These are phyloP conservation scores for Talaromyces liani DNA, from an alignment of 495 filamentous ascomycete species.

Conservation along the genomic window DNA sequence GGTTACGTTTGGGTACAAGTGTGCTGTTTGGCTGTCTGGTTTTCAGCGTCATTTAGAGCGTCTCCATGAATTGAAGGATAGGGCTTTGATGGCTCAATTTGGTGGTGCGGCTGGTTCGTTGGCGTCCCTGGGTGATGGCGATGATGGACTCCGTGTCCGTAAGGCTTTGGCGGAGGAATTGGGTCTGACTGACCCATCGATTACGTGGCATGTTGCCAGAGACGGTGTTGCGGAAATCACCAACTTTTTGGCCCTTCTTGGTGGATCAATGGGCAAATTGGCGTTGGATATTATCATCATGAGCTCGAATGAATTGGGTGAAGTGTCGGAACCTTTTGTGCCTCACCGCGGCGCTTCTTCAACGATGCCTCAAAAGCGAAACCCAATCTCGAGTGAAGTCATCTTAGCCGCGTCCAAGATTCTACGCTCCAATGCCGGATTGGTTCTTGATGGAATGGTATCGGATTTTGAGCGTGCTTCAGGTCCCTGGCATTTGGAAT, in stretches of 20 bases:
- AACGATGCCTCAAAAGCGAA: constrained; percentile 51
- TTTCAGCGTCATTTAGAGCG: constrained; percentile 36
- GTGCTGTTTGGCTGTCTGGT: constrained; percentile 35
- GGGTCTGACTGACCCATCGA: constrained; percentile 30
- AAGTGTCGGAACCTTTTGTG: constrained; percentile 48
- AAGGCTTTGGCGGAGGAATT: constrained; percentile 29
- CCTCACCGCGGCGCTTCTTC: constrained; percentile 45
- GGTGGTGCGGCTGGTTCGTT: constrained; percentile 43
- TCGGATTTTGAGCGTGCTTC: constrained; percentile 46
- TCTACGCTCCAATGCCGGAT: constrained; percentile 38
- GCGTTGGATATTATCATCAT: constrained; percentile 50
- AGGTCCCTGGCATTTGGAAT: constrained; percentile 49
- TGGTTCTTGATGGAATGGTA: constrained; percentile 47
- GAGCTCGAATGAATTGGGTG: constrained; percentile 46
- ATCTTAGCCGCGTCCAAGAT: constrained; percentile 45
- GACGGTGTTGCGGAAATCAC: constrained; percentile 42
- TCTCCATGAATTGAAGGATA: constrained; percentile 26
- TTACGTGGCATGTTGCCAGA: constrained; percentile 41
- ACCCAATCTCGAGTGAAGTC: constrained; percentile 46
- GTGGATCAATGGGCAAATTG: constrained; percentile 42
- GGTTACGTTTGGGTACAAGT: constrained; percentile 43
- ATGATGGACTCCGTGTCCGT: constrained; percentile 30
- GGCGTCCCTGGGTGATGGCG: constrained; percentile 28
- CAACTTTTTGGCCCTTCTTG: constrained; percentile 44
- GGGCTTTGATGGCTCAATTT: constrained; percentile 37